Evolutionary conservation across 139 green algal species (phyloP).

Genomic region (Chlamydomonas urium): DNA sequence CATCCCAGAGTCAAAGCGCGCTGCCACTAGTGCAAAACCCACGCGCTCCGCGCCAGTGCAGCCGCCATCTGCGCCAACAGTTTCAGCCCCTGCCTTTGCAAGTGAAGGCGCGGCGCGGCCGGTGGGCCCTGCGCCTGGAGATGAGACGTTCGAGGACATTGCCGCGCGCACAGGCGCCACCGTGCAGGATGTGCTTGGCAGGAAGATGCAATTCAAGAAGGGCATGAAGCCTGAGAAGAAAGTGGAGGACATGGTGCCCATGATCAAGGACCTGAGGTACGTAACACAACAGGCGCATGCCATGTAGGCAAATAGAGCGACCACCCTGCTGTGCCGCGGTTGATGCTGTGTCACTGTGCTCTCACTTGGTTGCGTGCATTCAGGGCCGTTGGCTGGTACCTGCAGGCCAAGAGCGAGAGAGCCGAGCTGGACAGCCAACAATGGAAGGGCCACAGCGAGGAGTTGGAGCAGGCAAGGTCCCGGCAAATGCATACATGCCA

Average conservation of each 20-base stretch:
- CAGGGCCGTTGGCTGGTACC: conserved; percentile 50
- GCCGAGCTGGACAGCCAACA: conserved; percentile 35
- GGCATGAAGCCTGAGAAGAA: conserved; percentile 49
- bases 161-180: conserved; percentile 29
- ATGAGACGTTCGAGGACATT: conserved; percentile 54
- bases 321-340: too few species aligned
- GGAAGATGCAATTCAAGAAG: conserved; percentile 41
- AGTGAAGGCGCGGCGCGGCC: too few species aligned
- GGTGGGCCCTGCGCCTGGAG: conserved; percentile 25
- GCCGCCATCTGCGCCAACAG: too few species aligned
- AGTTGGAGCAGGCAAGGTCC: conserved; percentile 1
- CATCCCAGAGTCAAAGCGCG: too few species aligned
- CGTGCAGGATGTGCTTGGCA: conserved; percentile 34
- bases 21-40: too few species aligned
- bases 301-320: too few species aligned
- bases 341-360: too few species aligned
- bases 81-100: too few species aligned
- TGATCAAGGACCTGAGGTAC: conserved; percentile 59
- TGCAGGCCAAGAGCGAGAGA: conserved; percentile 20
- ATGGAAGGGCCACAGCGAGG: conserved; percentile 30
- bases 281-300: not conserved
- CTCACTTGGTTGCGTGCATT: too few species aligned
- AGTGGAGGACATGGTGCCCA: conserved; percentile 49
- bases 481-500: too few species aligned
- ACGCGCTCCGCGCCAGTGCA: too few species aligned